Evolutionary conservation across 352 stramenopile genomes (phyloP).

Genomic region (Achlya hypogyna): DNA sequence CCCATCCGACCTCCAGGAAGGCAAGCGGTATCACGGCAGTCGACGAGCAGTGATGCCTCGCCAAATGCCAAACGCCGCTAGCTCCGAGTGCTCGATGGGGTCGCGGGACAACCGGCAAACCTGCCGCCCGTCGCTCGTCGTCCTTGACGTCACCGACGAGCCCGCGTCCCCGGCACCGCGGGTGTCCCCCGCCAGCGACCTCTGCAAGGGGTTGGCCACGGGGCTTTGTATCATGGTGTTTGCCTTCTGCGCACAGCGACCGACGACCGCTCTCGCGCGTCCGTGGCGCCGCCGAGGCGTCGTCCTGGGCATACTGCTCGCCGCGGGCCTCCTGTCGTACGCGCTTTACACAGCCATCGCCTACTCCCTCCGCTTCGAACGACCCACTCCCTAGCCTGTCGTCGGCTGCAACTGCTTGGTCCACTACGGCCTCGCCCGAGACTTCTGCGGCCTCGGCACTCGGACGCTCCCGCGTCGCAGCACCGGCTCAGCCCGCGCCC

Average conservation of each 20-base stretch:
- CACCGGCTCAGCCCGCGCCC: too few species aligned
- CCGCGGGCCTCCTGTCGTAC: not conserved
- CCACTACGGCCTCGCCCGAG: too few species aligned
- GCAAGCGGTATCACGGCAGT: too few species aligned
- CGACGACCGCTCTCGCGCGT: not conserved
- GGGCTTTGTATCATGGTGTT: not conserved
- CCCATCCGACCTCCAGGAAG: too few species aligned
- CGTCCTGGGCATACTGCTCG: not conserved
- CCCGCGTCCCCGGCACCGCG: too few species aligned
- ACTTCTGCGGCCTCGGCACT: too few species aligned
- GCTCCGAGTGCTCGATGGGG: not conserved
- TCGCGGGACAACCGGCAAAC: not conserved
- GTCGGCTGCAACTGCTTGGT: too few species aligned
- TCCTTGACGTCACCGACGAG: not conserved
- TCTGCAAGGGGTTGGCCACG: not conserved
- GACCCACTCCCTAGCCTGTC: too few species aligned
- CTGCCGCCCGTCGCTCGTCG: not conserved
- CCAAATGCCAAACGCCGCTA: too few species aligned
- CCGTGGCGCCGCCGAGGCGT: not conserved
- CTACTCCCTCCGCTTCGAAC: too few species aligned
- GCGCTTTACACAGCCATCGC: not conserved
- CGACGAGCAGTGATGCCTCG: too few species aligned
- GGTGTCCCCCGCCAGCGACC: not conserved
- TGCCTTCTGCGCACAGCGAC: not conserved
- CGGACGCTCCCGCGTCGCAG: too few species aligned